A percentile compares a stretch with the other conserved stretches of the same genome.
These are phyloP conservation scores for Nymphaea colorata DNA, from an alignment of 164 flowering plant species.

Conservation along the genomic window DNA sequence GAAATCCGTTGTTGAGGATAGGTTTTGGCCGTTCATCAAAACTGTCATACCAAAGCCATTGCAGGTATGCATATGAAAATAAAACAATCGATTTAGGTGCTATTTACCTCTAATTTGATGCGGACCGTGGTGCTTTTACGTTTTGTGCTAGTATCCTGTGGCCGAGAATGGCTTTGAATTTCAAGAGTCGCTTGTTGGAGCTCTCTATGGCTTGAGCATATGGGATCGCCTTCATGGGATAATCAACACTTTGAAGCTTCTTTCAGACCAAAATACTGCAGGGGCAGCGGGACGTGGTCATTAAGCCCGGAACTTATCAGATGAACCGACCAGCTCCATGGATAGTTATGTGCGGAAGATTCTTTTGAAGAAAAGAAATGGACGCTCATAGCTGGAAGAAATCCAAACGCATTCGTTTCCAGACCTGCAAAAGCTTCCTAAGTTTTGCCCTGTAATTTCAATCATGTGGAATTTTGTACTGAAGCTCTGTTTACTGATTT, in stretches of 20 bases:
- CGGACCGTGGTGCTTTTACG: no score
- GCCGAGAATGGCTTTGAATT: slow-evolving; percentile 79
- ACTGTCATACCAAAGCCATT: slow-evolving; percentile 90
- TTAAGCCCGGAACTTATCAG: slow-evolving; percentile 8
- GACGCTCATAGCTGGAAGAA: background rate
- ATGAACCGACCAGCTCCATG: background rate
- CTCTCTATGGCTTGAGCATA: slow-evolving; percentile 65
- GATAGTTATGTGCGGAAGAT: background rate
- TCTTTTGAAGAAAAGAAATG: no score
- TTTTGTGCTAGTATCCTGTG: slow-evolving; percentile 61
- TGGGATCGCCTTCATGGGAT: slow-evolving; percentile 80
- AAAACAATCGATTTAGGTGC: background rate
- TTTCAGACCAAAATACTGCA: slow-evolving; percentile 40
- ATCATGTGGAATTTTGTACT: no score
- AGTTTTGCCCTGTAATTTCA: background rate
- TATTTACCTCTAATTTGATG: no score
- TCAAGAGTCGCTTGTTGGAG: slow-evolving; percentile 80
- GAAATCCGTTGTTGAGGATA: slow-evolving; percentile 89
- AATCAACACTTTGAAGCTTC: slow-evolving; percentile 52
- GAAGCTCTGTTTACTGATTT: background rate
- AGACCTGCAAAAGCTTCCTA: background rate
- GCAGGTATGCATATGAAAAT: slow-evolving; percentile 33
- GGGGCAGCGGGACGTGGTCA: slow-evolving; percentile 25
- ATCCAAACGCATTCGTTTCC: background rate
- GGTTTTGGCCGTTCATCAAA: slow-evolving; percentile 91